Base-by-base conservation (phyloP, 2,329 filamentous ascomycete species). In the Aspergillus alliaceus region DNA sequence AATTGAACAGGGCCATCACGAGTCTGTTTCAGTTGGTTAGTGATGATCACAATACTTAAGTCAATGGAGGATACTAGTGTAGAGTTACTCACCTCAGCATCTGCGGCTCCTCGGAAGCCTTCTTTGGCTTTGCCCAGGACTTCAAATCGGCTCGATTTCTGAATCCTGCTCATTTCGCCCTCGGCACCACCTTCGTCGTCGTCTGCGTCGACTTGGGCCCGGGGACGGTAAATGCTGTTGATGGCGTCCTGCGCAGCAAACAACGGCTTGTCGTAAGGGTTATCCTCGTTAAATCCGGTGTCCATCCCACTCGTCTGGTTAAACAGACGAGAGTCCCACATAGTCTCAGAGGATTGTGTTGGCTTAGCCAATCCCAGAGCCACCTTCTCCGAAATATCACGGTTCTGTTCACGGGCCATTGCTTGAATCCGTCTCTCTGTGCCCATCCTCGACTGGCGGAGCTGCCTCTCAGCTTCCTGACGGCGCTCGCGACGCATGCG, bases 261-360 rank as follows among this genome's bases (percentile, higher is more conserved):
- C 7, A 99, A 80, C 20, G 95, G 95, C 77, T 98, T 98, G 75
- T 98, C 95, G 78, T 98, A 99, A 0, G 88, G 87, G 70, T 99
- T 95, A 74, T 99, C 95, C 75, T 99, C 95, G 74, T 99, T 99
- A 82, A 97, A 92, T 0, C 93, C 95, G 52, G 87, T 85, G 65
- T 92, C 89, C 72, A 99, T 96, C 0, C 95, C 95, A 66, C 90
- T 93, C 6, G 87, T 89, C 77, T 96, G 91, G 77, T 98, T 97
- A 78, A 99, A 99, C 29, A 99, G 78, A 39, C 95, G 84, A 2
- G 92, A 96, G 77, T 99, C 95, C 79, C 96, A 99, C 95, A 98
- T 98, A 24, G 90, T 88, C 74, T 99, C 95, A 54, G 89, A 89
- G 51, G 88, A 90, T 71, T 95, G 90, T 4, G 95, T 97, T 2